Conservation (phyloP, 306 rosid species). For the Acacia acuminata region DNA sequence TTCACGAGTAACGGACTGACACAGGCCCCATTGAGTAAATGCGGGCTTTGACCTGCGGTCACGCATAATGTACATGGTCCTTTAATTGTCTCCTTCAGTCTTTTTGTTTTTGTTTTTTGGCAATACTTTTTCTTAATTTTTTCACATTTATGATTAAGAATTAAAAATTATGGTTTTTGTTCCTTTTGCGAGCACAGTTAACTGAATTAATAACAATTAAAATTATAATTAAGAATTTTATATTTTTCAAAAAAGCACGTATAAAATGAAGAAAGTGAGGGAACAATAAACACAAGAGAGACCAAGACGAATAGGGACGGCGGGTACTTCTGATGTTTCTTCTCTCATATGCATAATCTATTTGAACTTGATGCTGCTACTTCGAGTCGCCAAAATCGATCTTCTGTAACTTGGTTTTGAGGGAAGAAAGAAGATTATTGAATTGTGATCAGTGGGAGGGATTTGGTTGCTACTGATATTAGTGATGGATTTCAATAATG, state of each 20-base stretch:
- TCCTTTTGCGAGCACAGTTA: neutral
- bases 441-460: conserved; percentile 33
- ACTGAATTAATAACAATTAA: neutral
- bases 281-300: neutral
- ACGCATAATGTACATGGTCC: neutral
- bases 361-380: conserved; percentile 35
- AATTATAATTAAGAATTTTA: neutral
- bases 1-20: conserved; percentile 22
- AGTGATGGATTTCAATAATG: conserved; percentile 59
- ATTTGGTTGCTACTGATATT: conserved; percentile 30
- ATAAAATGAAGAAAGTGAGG: neutral
- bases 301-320: conserved; percentile 20
- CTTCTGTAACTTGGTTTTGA: conserved; percentile 50
- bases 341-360: conserved; percentile 18
- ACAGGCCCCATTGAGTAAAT: conserved; percentile 39
- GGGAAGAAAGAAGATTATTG: neutral
- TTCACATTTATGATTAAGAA: neutral
- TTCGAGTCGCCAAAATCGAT: conserved; percentile 28
- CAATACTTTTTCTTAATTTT: no score
- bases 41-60: conserved; percentile 5
- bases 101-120: neutral
- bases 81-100: neutral
- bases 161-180: neutral
- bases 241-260: neutral
- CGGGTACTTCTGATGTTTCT: conserved; percentile 36